Percentiles rank a stretch among this genome's conserved stretches.
Conservation (phyloP, 768 basidiomycete genomes). For the Pulveroboletus sp. region DNA sequence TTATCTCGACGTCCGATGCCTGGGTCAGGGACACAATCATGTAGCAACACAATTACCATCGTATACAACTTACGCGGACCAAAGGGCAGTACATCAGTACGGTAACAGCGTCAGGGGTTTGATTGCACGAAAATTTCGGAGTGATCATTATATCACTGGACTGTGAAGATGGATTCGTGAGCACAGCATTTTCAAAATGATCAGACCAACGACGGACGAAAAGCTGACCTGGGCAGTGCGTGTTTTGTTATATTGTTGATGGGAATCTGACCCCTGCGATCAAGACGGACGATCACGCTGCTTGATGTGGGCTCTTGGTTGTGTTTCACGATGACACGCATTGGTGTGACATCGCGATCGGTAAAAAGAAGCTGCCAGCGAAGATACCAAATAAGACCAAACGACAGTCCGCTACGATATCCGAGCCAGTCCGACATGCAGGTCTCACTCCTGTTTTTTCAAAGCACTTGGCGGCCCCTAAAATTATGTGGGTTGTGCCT, state of each 20-base stretch:
- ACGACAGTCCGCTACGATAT: too few species aligned
- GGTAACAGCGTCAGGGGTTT: conserved; percentile 52
- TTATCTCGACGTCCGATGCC: conserved; percentile 80
- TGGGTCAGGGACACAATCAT: conserved; percentile 31
- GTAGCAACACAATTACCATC: conserved; percentile 5
- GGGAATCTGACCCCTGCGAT: too few species aligned
- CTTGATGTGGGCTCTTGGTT: too few species aligned
- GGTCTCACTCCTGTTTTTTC: too few species aligned
- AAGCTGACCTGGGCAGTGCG: neutral
- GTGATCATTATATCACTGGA: conserved; percentile 69
- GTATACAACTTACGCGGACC: conserved; percentile 49
- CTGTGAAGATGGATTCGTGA: neutral
- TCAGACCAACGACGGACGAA: neutral
- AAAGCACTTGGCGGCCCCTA: too few species aligned
- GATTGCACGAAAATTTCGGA: conserved; percentile 67
- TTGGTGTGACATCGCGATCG: too few species aligned
- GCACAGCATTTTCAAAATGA: neutral
- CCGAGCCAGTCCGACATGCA: too few species aligned
- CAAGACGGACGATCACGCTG: too few species aligned
- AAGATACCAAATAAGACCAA: too few species aligned
- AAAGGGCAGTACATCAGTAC: conserved; percentile 68
- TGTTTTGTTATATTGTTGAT: neutral
- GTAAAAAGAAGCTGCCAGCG: too few species aligned
- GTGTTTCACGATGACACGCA: too few species aligned
- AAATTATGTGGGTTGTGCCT: too few species aligned